Evolutionary conservation across 1,139 yeast genomes (phyloP).

Genomic region (Candida glucosophila): DNA sequence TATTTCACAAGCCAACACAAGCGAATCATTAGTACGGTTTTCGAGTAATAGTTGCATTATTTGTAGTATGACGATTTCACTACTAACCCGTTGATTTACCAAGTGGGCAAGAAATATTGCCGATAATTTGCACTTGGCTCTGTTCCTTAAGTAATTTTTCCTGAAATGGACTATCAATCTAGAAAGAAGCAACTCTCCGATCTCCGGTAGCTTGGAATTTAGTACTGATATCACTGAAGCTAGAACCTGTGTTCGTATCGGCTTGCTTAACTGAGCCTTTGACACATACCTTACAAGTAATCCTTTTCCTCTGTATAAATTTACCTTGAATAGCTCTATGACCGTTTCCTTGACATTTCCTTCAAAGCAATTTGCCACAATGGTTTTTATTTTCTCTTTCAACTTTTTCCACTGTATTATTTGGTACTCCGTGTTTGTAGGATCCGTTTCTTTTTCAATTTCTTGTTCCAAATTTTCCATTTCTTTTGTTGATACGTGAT

Average conservation of each 20-base stretch:
- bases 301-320: conserved; percentile 56
- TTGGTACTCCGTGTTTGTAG: conserved; percentile 20
- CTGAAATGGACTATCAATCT: conserved; percentile 57
- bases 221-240: conserved; percentile 53
- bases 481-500: conserved; percentile 46
- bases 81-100: conserved; percentile 56
- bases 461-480: conserved; percentile 24
- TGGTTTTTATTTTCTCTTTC: conserved; percentile 37
- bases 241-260: conserved; percentile 38
- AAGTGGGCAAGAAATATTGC: conserved; percentile 52
- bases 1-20: conserved; percentile 17
- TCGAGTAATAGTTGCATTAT: conserved; percentile 50
- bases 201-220: conserved; percentile 60
- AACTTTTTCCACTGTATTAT: conserved; percentile 47
- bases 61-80: conserved; percentile 58
- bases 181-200: conserved; percentile 51
- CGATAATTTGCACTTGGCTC: conserved; percentile 31
- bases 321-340: conserved; percentile 41
- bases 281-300: conserved; percentile 48
- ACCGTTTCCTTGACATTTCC: conserved; percentile 42
- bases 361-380: conserved; percentile 36
- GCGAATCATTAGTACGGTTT: conserved; percentile 40
- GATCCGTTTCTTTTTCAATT: conserved; percentile 1
- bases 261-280: conserved; percentile 40
- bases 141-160: conserved; percentile 40